A percentile compares a stretch with the other conserved stretches of the same genome.
phyloP scores from a whole-genome alignment of 352 stramenopile genomes.

The Saprolegnia diclina region DNA sequence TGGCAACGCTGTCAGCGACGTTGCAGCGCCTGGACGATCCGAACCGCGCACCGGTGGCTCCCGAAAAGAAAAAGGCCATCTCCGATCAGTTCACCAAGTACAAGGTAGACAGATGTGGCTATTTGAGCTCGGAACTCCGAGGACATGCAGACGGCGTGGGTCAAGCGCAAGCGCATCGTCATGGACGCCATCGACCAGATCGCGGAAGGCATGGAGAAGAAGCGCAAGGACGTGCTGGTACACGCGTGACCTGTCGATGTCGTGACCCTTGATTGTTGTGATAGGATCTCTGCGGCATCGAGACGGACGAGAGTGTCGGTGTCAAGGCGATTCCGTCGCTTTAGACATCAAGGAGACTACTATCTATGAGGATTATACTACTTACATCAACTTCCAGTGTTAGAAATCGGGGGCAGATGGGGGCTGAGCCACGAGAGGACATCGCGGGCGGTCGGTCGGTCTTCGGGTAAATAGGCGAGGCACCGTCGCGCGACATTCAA shows the following conservation, averaged over 20 bases:
- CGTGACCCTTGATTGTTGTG: neutral
- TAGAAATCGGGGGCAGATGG: neutral
- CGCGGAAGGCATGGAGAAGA: conserved; percentile 81
- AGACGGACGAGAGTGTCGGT: conserved; percentile 64
- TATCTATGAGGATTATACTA: neutral
- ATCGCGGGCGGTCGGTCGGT: neutral
- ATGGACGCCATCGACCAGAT: conserved; percentile 76
- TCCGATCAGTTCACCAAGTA: conserved; percentile 65
- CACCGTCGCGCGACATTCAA: conserved; percentile 9
- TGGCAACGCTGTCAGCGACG: conserved; percentile 39
- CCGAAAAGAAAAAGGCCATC: conserved; percentile 52
- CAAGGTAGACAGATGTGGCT: conserved; percentile 34
- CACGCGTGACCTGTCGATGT: neutral
- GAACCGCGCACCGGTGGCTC: conserved; percentile 40
- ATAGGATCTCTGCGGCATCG: conserved; percentile 44
- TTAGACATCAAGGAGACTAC: conserved; percentile 31
- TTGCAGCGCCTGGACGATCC: conserved; percentile 43
- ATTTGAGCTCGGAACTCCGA: neutral
- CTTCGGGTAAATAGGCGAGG: conserved; percentile 7
- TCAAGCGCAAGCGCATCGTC: conserved; percentile 66
- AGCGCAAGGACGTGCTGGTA: conserved; percentile 50
- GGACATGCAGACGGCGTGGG: conserved; percentile 51
- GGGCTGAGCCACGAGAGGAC: neutral
- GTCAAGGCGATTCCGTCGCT: conserved; percentile 65
- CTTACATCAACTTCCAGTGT: too few species aligned